Conservation (phyloP, 805 yeast species). For the Lachancea meyersii region DNA sequence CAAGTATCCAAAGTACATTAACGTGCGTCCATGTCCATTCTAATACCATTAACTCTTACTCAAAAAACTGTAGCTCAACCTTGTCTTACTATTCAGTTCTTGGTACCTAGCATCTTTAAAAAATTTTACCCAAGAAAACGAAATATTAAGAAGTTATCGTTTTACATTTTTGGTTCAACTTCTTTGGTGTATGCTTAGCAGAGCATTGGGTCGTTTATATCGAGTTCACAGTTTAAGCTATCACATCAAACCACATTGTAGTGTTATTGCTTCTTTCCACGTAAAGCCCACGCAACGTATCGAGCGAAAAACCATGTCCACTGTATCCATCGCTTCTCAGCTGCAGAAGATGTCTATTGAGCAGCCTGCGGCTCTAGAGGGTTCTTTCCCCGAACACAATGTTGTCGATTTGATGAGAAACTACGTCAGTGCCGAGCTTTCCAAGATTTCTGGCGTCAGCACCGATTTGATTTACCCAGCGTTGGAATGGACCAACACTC, state of each 20-base stretch:
- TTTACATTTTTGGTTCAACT: background rate
- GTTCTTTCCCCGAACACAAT: conserved; percentile 71
- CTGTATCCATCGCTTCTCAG: conserved; percentile 22
- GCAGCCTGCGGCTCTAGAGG: conserved; percentile 43
- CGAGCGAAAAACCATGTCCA: conserved; percentile 2
- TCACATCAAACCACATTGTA: background rate
- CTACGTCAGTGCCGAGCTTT: conserved; percentile 74
- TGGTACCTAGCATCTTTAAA: background rate
- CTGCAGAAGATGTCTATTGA: conserved; percentile 32
- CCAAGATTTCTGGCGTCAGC: conserved; percentile 67
- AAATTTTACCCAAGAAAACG: background rate
- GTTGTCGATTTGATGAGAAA: conserved; percentile 85
- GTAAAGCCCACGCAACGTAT: background rate
- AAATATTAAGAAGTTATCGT: background rate
- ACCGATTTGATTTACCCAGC: conserved; percentile 68
- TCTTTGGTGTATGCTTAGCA: conserved; percentile 8
- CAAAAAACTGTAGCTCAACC: no score
- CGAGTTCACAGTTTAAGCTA: background rate
- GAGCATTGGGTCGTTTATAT: conserved; percentile 2
- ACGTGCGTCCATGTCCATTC: no score
- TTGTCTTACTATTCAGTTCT: no score
- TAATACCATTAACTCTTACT: no score
- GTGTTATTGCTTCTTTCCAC: background rate
- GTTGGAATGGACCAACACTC: conserved; percentile 76
- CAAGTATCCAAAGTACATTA: no score